A percentile compares a stretch with the other conserved stretches of the same genome.
These are phyloP conservation scores for Fusarium redolens DNA, from an alignment of 2,329 filamentous ascomycete genomes.

Conservation along the genomic window DNA sequence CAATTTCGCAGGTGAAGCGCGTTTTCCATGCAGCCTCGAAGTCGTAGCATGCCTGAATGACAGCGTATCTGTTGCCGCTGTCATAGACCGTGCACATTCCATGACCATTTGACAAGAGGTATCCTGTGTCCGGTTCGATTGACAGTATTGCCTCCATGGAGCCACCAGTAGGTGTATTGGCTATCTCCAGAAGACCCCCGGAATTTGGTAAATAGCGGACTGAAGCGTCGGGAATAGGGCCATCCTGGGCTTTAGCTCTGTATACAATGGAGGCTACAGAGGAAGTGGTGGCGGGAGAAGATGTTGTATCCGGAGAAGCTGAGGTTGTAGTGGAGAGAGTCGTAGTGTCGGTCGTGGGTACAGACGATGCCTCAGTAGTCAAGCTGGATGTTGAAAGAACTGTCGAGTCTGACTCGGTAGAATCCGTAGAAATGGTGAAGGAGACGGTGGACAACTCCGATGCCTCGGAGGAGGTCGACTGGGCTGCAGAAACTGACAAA, in stretches of 20 bases:
- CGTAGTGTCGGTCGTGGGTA: background rate
- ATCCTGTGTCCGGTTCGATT: background rate
- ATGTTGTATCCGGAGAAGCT: background rate
- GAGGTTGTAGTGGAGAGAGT: background rate
- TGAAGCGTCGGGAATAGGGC: background rate
- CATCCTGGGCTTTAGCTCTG: background rate
- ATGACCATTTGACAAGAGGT: background rate
- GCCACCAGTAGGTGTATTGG: background rate
- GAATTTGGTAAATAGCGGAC: background rate
- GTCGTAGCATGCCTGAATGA: background rate
- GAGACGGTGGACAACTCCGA: background rate
- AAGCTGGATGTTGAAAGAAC: background rate
- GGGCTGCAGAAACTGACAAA: background rate
- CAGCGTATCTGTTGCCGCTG: background rate
- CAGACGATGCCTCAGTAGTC: background rate
- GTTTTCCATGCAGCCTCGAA: background rate
- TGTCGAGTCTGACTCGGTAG: background rate
- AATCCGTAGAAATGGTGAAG: background rate
- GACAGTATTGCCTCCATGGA: background rate
- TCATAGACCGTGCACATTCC: background rate
- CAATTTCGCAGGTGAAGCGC: background rate
- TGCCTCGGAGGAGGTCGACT: background rate
- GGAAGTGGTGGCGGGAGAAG: background rate
- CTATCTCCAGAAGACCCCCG: background rate
- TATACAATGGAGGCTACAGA: background rate